These are phyloP conservation scores for Hirschfeldia incana DNA, from an alignment of 345 rosid genomes.

Conservation along the genomic window DNA sequence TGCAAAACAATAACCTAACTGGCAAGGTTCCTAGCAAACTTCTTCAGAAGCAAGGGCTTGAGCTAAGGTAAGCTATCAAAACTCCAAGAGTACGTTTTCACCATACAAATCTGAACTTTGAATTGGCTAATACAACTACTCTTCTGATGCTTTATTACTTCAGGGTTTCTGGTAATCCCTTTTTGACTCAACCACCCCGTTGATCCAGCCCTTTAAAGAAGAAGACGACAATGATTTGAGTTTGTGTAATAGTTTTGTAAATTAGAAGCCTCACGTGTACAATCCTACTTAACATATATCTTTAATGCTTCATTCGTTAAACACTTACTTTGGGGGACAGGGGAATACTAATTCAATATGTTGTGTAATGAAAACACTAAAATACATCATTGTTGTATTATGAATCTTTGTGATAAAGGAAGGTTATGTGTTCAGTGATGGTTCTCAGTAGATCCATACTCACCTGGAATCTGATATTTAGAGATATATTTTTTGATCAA, in stretches of 20 bases:
- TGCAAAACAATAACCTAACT: constrained; percentile 85
- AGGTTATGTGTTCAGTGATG: constrained; percentile 7
- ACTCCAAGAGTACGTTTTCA: not conserved
- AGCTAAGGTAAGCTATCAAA: constrained; percentile 51
- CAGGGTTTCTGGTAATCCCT: not conserved
- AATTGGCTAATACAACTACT: not conserved
- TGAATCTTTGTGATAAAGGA: constrained; percentile 7
- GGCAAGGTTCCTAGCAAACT: constrained; percentile 68
- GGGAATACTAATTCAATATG: constrained; percentile 19
- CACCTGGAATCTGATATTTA: not conserved
- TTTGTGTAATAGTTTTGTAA: constrained; percentile 35
- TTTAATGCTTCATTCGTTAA: constrained; percentile 21
- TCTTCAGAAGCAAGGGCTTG: constrained; percentile 51
- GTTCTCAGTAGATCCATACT: not conserved
- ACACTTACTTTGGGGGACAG: constrained; percentile 10
- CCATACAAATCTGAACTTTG: not conserved
- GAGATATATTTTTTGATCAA: not conserved
- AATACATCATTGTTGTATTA: constrained; percentile 20
- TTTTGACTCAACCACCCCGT: constrained; percentile 2
- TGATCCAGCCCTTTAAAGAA: constrained; percentile 13
- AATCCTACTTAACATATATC: constrained; percentile 32
- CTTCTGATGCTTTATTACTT: constrained; percentile 1
- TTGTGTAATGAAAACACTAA: constrained; percentile 21
- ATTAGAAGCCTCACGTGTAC: constrained; percentile 32
- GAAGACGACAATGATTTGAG: constrained; percentile 27